Base-by-base conservation (phyloP, 305 asterid species). In the Fraxinus platypoda region DNA sequence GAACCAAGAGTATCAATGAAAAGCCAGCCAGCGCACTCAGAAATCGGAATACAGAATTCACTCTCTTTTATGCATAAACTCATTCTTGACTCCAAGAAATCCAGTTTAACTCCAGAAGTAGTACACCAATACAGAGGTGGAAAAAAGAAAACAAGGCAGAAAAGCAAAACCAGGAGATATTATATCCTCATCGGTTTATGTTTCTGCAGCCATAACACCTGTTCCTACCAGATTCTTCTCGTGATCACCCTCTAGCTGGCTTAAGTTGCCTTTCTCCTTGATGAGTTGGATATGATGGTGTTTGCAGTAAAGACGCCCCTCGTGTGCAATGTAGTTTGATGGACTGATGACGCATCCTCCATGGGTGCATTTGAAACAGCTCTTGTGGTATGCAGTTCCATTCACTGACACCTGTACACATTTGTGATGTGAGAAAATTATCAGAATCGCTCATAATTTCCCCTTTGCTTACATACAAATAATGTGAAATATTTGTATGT, bases 241-340 rank as follows among this genome's bases (percentile, higher is more conserved):
- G 19, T 87, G 86, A 25, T 90, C 98, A 0, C 97, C 98, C 89
- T 94, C 98, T 21, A 96, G 96, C 87, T 96, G 98, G 93, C 98
- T 96, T 77, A 93, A 87, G 91, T 96, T 96, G 84, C 99, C 98
- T 82, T 96, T 96, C 94, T 94, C 98, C 90, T 93, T 96, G 88
- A 96, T 96, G 66, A 96, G 98, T 84, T 96, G 99, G 80, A 90
- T 83, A 62, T 96, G 98, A 91, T 96, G 99, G 89, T 96, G 99
- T 82, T 93, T 96, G 90, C 99, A 96, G 91, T 92, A 96, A n/a
- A 96, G 94, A 3, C 94, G 90, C 0, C 98, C 99, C 81, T 96
- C 99, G 34, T 94, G 98, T 3, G 99, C 98, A 31, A 94, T 91
- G 91, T 96, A 94, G 88, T 93, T 96, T 26, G 99, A 96, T 0